These are phyloP conservation scores for Sclerotinia borealis DNA, from an alignment of 2,329 filamentous ascomycete genomes.

Conservation along the genomic window DNA sequence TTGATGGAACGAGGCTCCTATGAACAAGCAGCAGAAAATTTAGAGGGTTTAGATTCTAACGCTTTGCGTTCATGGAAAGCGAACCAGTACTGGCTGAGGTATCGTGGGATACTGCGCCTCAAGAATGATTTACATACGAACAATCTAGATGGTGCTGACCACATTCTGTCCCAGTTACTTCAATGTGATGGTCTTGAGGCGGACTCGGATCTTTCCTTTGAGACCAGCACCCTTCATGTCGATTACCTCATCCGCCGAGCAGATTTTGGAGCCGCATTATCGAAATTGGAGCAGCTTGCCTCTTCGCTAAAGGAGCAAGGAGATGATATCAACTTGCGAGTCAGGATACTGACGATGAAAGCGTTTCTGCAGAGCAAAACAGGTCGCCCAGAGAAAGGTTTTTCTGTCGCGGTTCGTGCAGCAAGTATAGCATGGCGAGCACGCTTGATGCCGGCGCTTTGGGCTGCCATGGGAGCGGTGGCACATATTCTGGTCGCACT, in stretches of 20 bases:
- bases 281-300: conserved; percentile 46
- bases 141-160: conserved; percentile 49
- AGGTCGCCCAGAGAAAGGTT: conserved; percentile 55
- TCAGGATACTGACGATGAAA: conserved; percentile 57
- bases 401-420: conserved; percentile 59
- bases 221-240: conserved; percentile 53
- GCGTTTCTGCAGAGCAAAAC: conserved; percentile 53
- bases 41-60: conserved; percentile 56
- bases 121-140: conserved; percentile 54
- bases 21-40: conserved; percentile 54
- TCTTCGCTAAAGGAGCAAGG: conserved; percentile 46
- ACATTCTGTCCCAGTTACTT: conserved; percentile 52
- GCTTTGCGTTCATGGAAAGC: conserved; percentile 68
- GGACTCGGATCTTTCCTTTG: conserved; percentile 54
- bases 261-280: conserved; percentile 47
- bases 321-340: conserved; percentile 54
- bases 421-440: conserved; percentile 56
- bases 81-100: conserved; percentile 66
- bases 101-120: conserved; percentile 59
- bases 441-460: conserved; percentile 52
- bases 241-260: conserved; percentile 50
- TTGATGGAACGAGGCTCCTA: conserved; percentile 64
- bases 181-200: conserved; percentile 34
- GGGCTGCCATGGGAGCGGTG: conserved; percentile 53
- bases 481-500: conserved; percentile 52